phyloP scores from a whole-genome alignment of 768 basidiomycete genomes.

The Sporobolomyces roseus region DNA sequence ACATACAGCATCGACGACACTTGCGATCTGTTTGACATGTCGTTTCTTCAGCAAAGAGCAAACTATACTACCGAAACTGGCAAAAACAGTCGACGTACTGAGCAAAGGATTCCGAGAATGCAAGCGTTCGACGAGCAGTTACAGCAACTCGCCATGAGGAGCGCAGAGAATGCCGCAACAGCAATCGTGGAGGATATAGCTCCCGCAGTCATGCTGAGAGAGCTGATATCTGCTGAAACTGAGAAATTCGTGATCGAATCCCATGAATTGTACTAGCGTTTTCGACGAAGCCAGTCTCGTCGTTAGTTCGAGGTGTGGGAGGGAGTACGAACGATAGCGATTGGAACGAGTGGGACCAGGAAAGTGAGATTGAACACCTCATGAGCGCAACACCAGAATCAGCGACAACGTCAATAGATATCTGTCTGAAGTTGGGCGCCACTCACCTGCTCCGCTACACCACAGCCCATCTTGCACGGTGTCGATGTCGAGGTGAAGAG shows the following conservation, averaged over 20 bases:
- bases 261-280: conserved; percentile 10
- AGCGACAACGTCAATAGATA: too few species aligned
- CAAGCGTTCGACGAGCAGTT: neutral
- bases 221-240: neutral
- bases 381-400: neutral
- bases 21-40: neutral
- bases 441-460: neutral
- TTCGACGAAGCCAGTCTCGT: too few species aligned
- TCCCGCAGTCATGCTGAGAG: neutral
- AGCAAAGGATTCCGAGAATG: neutral
- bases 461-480: conserved; percentile 1
- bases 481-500: too few species aligned
- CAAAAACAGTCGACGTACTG: neutral
- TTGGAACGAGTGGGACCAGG: neutral
- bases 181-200: neutral
- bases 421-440: too few species aligned
- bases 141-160: neutral
- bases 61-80: too few species aligned
- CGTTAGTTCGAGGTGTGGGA: too few species aligned
- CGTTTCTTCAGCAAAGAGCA: neutral
- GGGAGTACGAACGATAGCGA: neutral
- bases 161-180: neutral
- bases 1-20: conserved; percentile 5
- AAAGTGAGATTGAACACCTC: conserved; percentile 1
- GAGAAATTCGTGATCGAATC: neutral